Evolutionary conservation across 2,329 filamentous ascomycete genomes (phyloP).

Genomic region (Colletotrichum abscissum): DNA sequence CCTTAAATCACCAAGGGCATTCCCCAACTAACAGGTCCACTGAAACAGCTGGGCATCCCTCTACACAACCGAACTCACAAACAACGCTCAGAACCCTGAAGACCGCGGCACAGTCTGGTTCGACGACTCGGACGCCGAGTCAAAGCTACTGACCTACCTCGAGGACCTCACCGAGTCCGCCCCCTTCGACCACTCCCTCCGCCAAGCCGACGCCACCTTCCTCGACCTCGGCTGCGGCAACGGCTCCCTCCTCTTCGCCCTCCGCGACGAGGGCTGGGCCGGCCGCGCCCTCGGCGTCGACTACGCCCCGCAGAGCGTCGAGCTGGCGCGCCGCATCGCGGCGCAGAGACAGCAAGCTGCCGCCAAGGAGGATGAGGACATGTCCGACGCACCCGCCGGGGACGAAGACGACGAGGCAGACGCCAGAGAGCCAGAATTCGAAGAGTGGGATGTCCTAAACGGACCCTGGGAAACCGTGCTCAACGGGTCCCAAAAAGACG

Average conservation of each 20-base stretch:
- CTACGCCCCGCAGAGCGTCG: slow-evolving; percentile 81
- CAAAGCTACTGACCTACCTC: slow-evolving; percentile 80
- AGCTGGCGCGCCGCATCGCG: slow-evolving; percentile 75
- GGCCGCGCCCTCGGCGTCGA: slow-evolving; percentile 87
- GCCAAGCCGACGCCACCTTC: slow-evolving; percentile 59
- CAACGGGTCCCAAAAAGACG: slow-evolving; percentile 48
- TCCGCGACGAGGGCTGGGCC: slow-evolving; percentile 73
- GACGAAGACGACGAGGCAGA: slow-evolving; percentile 25
- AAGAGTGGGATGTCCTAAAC: slow-evolving; percentile 73
- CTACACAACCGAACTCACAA: slow-evolving; percentile 77
- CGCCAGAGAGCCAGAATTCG: slow-evolving; percentile 52
- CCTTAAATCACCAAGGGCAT: background rate
- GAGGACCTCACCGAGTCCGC: slow-evolving; percentile 36
- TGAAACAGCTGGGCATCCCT: slow-evolving; percentile 76
- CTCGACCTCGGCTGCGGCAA: slow-evolving; percentile 96
- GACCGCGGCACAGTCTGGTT: slow-evolving; percentile 97
- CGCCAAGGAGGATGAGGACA: slow-evolving; percentile 34
- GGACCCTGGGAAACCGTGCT: slow-evolving; percentile 50
- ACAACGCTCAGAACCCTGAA: slow-evolving; percentile 76
- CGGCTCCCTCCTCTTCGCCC: slow-evolving; percentile 87
- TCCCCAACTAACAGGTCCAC: slow-evolving; percentile 28
- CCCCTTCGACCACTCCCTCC: slow-evolving; percentile 35
- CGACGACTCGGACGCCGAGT: slow-evolving; percentile 89
- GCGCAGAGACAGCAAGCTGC: slow-evolving; percentile 37
- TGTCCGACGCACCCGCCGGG: slow-evolving; percentile 40